These are phyloP conservation scores for Pichia terricola DNA, from an alignment of 1,139 yeast species.

Conservation along the genomic window DNA sequence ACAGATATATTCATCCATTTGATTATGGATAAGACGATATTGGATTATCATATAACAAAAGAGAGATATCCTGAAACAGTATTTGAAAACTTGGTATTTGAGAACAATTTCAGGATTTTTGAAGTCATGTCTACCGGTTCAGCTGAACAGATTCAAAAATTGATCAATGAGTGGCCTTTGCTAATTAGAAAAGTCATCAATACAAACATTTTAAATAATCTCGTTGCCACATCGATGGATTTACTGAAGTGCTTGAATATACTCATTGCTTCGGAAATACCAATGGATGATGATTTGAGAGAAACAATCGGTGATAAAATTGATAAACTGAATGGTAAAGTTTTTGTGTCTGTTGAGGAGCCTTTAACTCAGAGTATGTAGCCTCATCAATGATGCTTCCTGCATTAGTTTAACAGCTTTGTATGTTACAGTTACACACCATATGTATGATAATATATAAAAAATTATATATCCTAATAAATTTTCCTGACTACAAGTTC, in stretches of 20 bases:
- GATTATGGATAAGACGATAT: slow-evolving; percentile 2
- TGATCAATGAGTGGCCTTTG: slow-evolving; percentile 16
- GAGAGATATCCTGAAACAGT: slow-evolving; percentile 5
- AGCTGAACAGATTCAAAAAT: slow-evolving; percentile 7
- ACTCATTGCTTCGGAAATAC: too few relatives aligned
- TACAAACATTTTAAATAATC: slow-evolving; percentile 7
- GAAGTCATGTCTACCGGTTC: slow-evolving; percentile 8
- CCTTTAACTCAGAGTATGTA: slow-evolving; percentile 9
- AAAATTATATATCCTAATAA: too few relatives aligned
- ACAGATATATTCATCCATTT: slow-evolving; percentile 7
- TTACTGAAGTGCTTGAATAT: slow-evolving; percentile 1
- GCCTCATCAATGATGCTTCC: not conserved
- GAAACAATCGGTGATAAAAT: slow-evolving; percentile 1
- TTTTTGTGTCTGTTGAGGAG: slow-evolving; percentile 3
- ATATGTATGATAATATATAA: too few relatives aligned
- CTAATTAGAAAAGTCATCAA: slow-evolving; percentile 18
- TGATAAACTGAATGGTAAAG: not conserved
- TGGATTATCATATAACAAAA: slow-evolving; percentile 7
- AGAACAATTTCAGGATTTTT: slow-evolving; percentile 15
- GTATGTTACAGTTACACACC: too few relatives aligned
- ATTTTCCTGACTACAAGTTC: not conserved
- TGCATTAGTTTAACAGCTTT: too few relatives aligned
- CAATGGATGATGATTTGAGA: not conserved
- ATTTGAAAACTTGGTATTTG: slow-evolving; percentile 11
- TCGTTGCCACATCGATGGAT: not conserved